Conservation (phyloP, 371 early-diverging fungal species). For the Mortierella sp. region DNA sequence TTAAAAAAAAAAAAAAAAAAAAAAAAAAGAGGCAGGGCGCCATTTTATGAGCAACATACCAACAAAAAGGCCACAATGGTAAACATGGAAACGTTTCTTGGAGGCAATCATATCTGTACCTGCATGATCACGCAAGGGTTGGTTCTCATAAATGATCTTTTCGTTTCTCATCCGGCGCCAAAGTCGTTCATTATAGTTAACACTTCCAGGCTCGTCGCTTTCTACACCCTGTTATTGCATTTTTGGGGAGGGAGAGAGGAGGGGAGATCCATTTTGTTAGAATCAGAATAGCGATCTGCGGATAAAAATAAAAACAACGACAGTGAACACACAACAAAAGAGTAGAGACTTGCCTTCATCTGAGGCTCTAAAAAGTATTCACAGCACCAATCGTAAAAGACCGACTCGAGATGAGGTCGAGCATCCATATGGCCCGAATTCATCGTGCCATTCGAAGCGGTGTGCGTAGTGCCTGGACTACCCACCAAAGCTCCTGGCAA, state of each 20-base stretch:
- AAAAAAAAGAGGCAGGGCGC: no score
- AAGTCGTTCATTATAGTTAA: slow-evolving; percentile 77
- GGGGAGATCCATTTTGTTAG: not conserved
- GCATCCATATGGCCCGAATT: slow-evolving; percentile 18
- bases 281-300: not conserved
- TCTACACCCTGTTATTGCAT: slow-evolving; percentile 70
- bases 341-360: slow-evolving; percentile 69
- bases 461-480: not conserved
- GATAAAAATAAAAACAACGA: not conserved
- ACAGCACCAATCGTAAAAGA: slow-evolving; percentile 87
- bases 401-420: slow-evolving; percentile 63
- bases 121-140: slow-evolving; percentile 59
- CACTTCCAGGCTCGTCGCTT: slow-evolving; percentile 86
- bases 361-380: slow-evolving; percentile 93
- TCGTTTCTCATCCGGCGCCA: slow-evolving; percentile 84
- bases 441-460: slow-evolving; percentile 6
- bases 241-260: not conserved
- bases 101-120: slow-evolving; percentile 17
- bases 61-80: no score
- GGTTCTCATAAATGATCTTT: slow-evolving; percentile 69
- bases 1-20: not conserved
- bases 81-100: no score
- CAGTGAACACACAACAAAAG: not conserved
- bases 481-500: slow-evolving; percentile 5
- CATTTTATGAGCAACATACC: not conserved